Percentiles rank a stretch among this genome's conserved stretches.
Evolutionary conservation across 345 rosid species (phyloP).

Genomic region (Aegle marmelos): DNA sequence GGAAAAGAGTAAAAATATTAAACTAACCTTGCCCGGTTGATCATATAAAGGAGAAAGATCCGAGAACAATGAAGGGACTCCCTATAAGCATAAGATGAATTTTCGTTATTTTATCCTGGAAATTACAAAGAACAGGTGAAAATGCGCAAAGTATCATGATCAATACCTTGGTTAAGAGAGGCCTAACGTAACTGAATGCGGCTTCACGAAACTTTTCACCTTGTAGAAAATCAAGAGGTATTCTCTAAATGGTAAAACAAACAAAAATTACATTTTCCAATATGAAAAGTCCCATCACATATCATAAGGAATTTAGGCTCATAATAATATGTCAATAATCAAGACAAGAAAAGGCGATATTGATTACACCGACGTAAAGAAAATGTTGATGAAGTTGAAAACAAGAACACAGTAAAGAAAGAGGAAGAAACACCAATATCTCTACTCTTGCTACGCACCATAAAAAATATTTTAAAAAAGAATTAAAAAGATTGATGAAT

Average conservation of each 20-base stretch:
- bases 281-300: background rate
- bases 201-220: slow-evolving; percentile 78
- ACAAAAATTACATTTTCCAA: slow-evolving; percentile 7
- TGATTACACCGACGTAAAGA: background rate
- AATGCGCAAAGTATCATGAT: slow-evolving; percentile 4
- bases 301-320: slow-evolving; percentile 9
- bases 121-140: slow-evolving; percentile 2
- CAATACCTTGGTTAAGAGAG: slow-evolving; percentile 79
- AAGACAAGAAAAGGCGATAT: background rate
- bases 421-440: background rate
- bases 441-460: background rate
- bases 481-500: background rate
- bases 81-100: slow-evolving; percentile 41
- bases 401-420: background rate
- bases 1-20: slow-evolving; percentile 11
- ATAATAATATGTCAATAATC: background rate
- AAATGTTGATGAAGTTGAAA: background rate
- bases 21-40: slow-evolving; percentile 78
- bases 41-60: slow-evolving; percentile 91
- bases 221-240: slow-evolving; percentile 95
- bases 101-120: slow-evolving; percentile 11
- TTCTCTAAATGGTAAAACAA: slow-evolving; percentile 52
- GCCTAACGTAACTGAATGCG: slow-evolving; percentile 71
- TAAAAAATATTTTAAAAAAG: no score
- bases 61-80: slow-evolving; percentile 96